A percentile compares a stretch with the other conserved stretches of the same genome.
Conservation (phyloP, 768 basidiomycete species). For the Lanmaoa rubissima region DNA sequence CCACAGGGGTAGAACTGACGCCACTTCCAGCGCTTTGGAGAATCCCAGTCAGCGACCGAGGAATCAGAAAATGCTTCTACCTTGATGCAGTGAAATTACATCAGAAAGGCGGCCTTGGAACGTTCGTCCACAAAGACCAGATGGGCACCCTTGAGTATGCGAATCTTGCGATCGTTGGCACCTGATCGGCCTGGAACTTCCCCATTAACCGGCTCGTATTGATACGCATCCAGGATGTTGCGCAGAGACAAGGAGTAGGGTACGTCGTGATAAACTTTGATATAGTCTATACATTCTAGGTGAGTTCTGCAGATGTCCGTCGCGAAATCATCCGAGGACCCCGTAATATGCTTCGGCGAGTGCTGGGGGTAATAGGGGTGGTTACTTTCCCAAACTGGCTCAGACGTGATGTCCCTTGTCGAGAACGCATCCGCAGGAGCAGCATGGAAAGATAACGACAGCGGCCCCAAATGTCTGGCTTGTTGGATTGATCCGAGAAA, state of each 20-base stretch:
- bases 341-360: slow-evolving; percentile 10
- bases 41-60: slow-evolving; percentile 12
- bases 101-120: slow-evolving; percentile 42
- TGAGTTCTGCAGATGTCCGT: slow-evolving; percentile 18
- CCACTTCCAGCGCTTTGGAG: slow-evolving; percentile 22
- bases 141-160: slow-evolving; percentile 46
- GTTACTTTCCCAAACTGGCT: slow-evolving; percentile 26
- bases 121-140: slow-evolving; percentile 49
- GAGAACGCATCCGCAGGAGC: slow-evolving; percentile 19
- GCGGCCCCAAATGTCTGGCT: slow-evolving; percentile 39
- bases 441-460: slow-evolving; percentile 51
- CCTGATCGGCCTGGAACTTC: slow-evolving; percentile 23
- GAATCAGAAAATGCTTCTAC: slow-evolving; percentile 15
- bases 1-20: slow-evolving; percentile 19
- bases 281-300: slow-evolving; percentile 43
- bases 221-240: slow-evolving; percentile 51
- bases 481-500: slow-evolving; percentile 44
- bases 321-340: slow-evolving; percentile 8
- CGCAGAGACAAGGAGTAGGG: slow-evolving; percentile 47
- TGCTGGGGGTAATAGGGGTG: slow-evolving; percentile 20
- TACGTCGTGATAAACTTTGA: slow-evolving; percentile 61
- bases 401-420: slow-evolving; percentile 13
- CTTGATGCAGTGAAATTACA: slow-evolving; percentile 29
- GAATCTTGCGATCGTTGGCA: slow-evolving; percentile 37
- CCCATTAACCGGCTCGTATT: slow-evolving; percentile 25